A percentile compares a stretch with the other conserved stretches of the same genome.
phyloP scores from a whole-genome alignment of 805 yeast genomes.

The Myxozyma nipponensis region DNA sequence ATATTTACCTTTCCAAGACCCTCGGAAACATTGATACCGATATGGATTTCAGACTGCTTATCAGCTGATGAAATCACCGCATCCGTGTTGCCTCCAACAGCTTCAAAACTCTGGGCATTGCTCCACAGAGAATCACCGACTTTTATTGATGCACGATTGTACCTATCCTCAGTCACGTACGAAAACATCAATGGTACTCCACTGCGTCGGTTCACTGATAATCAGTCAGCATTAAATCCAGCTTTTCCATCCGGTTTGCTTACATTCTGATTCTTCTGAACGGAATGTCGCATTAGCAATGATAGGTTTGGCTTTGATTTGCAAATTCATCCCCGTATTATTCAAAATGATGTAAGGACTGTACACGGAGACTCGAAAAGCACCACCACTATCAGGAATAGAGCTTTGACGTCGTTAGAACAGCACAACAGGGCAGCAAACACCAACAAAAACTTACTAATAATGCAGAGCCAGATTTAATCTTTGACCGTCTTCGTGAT shows the following conservation, averaged over 20 bases:
- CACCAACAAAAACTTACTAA: conserved; percentile 35
- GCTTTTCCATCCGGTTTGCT: neutral
- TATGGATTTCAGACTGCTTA: conserved; percentile 52
- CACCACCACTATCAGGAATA: conserved; percentile 50
- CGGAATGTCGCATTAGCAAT: conserved; percentile 35
- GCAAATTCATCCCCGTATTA: conserved; percentile 65
- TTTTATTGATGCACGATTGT: conserved; percentile 61
- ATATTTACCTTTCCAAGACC: conserved; percentile 66
- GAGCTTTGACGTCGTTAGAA: too few relatives aligned
- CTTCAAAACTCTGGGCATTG: conserved; percentile 74
- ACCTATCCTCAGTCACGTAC: conserved; percentile 58
- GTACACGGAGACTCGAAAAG: conserved; percentile 64
- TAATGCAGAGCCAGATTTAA: conserved; percentile 65
- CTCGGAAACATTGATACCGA: conserved; percentile 72
- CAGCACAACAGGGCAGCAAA: neutral
- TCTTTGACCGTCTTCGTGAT: conserved; percentile 61
- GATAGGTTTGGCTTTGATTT: conserved; percentile 53
- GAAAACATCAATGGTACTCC: conserved; percentile 78
- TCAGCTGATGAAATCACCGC: conserved; percentile 40
- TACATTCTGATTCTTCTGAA: conserved; percentile 10
- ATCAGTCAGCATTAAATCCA: neutral
- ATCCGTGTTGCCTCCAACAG: conserved; percentile 77
- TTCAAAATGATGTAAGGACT: conserved; percentile 84
- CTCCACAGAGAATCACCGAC: conserved; percentile 72
- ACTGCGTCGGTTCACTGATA: conserved; percentile 31